phyloP scores from a whole-genome alignment of 2,329 filamentous ascomycete species.

The Colletotrichum sp. region DNA sequence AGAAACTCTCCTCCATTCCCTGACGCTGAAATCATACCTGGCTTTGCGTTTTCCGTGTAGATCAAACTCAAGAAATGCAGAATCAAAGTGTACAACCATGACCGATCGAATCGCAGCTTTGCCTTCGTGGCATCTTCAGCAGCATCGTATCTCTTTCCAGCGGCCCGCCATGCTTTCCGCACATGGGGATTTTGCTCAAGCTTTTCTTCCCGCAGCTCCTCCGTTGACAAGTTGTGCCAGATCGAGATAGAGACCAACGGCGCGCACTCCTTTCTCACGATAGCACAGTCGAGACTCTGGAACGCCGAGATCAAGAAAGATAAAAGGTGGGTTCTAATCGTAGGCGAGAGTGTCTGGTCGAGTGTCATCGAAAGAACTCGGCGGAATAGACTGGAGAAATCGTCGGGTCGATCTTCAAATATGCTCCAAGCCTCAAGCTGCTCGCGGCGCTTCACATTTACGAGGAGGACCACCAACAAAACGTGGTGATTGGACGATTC shows the following conservation, averaged over 20 bases:
- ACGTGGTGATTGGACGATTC: conserved; percentile 92
- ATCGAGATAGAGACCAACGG: conserved; percentile 92
- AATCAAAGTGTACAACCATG: conserved; percentile 88
- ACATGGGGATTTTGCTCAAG: conserved; percentile 77
- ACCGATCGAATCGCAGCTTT: conserved; percentile 85
- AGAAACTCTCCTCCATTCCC: not conserved
- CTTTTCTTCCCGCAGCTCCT: conserved; percentile 73
- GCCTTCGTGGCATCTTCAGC: conserved; percentile 82
- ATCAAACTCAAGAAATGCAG: conserved; percentile 82
- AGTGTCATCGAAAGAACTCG: conserved; percentile 87
- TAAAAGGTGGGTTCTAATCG: conserved; percentile 81
- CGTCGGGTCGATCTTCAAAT: conserved; percentile 77
- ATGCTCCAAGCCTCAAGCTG: conserved; percentile 88
- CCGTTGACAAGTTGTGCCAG: conserved; percentile 90
- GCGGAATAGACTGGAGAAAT: conserved; percentile 89
- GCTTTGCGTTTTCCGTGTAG: conserved; percentile 59
- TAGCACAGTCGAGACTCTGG: conserved; percentile 86
- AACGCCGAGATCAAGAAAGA: conserved; percentile 91
- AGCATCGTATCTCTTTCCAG: conserved; percentile 84
- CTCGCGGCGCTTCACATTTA: conserved; percentile 88
- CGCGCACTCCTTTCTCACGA: conserved; percentile 95
- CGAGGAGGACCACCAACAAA: conserved; percentile 82
- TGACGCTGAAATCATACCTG: conserved; percentile 40
- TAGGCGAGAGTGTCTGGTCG: conserved; percentile 68
- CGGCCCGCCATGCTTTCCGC: conserved; percentile 89